phyloP scores from a whole-genome alignment of 495 filamentous ascomycete species.

The Pseudotulostoma volvatum region DNA sequence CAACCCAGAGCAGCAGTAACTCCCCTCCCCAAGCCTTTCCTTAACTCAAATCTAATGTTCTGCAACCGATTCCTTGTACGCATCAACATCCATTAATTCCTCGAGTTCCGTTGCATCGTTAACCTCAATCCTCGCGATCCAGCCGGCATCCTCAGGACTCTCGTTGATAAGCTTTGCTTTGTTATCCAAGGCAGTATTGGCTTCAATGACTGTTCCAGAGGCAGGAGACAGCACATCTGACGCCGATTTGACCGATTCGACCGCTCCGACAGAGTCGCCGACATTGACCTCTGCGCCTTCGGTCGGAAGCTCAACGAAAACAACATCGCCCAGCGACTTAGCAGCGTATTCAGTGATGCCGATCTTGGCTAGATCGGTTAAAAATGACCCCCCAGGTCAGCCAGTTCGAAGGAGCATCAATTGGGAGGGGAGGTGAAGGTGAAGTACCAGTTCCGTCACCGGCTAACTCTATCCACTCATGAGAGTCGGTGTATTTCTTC shows the following conservation, averaged over 20 bases:
- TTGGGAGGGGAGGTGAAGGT: too few species aligned
- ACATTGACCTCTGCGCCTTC: slow-evolving; percentile 41
- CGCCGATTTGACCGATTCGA: slow-evolving; percentile 95
- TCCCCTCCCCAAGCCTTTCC: too few species aligned
- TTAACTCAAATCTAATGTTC: slow-evolving; percentile 27
- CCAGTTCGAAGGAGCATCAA: not conserved
- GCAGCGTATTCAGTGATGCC: slow-evolving; percentile 88
- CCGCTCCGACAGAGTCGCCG: slow-evolving; percentile 76
- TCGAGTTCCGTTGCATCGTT: slow-evolving; percentile 53
- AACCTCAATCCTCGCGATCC: slow-evolving; percentile 80
- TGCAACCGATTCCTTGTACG: slow-evolving; percentile 57
- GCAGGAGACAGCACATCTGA: slow-evolving; percentile 89
- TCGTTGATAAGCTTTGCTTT: slow-evolving; percentile 77
- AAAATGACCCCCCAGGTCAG: not conserved
- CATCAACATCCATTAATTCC: slow-evolving; percentile 50
- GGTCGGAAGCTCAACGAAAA: slow-evolving; percentile 84
- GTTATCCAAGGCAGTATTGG: slow-evolving; percentile 60
- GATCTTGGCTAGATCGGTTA: slow-evolving; percentile 40
- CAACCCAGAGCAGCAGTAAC: too few species aligned
- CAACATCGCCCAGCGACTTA: slow-evolving; percentile 80
- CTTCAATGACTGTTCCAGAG: slow-evolving; percentile 51
- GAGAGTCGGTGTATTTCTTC: slow-evolving; percentile 91
- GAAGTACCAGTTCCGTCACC: slow-evolving; percentile 38
- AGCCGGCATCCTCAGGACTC: slow-evolving; percentile 69
- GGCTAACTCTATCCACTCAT: slow-evolving; percentile 90